Conservation (phyloP, 148 eudicot genomes). For the Limonium bicolor region DNA sequence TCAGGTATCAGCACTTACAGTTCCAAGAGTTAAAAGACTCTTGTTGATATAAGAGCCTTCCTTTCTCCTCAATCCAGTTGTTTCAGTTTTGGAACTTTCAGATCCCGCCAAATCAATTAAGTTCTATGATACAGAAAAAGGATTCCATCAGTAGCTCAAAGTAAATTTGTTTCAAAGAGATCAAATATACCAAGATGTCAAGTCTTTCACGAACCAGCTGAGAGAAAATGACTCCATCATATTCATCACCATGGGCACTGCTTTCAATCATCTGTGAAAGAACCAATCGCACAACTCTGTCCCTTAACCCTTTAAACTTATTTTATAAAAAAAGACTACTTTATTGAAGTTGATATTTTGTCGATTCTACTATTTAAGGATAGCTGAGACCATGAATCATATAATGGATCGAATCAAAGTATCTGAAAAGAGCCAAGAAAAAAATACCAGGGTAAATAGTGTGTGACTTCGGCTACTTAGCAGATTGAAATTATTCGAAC, state of each 20-base stretch:
- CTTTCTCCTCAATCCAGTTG: slow-evolving; percentile 67
- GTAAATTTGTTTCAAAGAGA: neutral
- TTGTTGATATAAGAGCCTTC: slow-evolving; percentile 78
- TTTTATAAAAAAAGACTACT: too few relatives aligned
- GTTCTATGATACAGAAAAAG: slow-evolving; percentile 25
- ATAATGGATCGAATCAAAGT: too few relatives aligned
- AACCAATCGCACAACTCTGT: too few relatives aligned
- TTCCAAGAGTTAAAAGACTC: slow-evolving; percentile 77
- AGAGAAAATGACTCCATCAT: slow-evolving; percentile 45
- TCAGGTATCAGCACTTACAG: slow-evolving; percentile 56
- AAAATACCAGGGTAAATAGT: slow-evolving; percentile 50
- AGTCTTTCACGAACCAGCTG: slow-evolving; percentile 33
- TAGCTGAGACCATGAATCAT: too few relatives aligned
- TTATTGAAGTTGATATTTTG: too few relatives aligned
- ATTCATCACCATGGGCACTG: slow-evolving; percentile 43
- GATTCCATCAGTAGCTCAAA: neutral
- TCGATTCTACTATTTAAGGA: too few relatives aligned
- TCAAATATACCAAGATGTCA: neutral
- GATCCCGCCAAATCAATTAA: slow-evolving; percentile 78
- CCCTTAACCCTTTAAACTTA: too few relatives aligned
- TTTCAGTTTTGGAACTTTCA: slow-evolving; percentile 76
- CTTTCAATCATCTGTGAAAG: slow-evolving; percentile 52
- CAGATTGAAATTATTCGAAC: slow-evolving; percentile 66
- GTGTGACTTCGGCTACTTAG: slow-evolving; percentile 89
- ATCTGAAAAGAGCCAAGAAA: neutral